Base-by-base conservation (phyloP, 768 basidiomycete genomes). In the Gymnopilus dilepis region DNA sequence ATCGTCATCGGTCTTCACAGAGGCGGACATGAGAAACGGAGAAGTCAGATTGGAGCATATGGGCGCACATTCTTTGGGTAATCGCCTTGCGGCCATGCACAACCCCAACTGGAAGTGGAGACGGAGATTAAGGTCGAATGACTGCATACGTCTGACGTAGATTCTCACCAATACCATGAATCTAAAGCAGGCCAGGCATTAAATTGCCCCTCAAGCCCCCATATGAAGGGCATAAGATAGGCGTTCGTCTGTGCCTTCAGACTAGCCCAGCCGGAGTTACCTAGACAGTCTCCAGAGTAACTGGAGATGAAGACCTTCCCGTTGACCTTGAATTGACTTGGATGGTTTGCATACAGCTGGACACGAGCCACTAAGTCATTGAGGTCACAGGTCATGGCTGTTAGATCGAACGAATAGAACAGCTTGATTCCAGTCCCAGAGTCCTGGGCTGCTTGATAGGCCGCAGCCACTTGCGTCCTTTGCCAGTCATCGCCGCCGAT, bases 201-300 rank as follows among this genome's bases (percentile, higher is more conserved):
- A 56, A 80, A 82, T 28, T 77, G 73, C 1, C 78, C 79, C 65
- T 83, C 81, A 45, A 84, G 68, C 68, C 84, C 76, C 80, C 82
- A 77, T 75, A 92, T 68, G 70, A 84, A 82, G 70, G 90, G 79
- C 84, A 84, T 78, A 33, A 81, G 45, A 67, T 79, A 83, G 11
- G 74, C 80, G 42, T 73, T 74, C 13, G 75, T 80, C 63, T 82
- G 79, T 76, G 66, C 78, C 80, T 84, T 79, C 62, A 84, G 71
- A 57, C 63, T 70, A 65, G 70, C 70, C 83, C 83, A 83, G 31
- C 81, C 82, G 2, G 61, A 73, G 55, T 80, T 77, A 3, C 88
- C 88, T 56, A 91, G 80, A 40, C 82, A 84, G 65, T 84, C 84
- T 40, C 85, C 89, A 53, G 78, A 75, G 67, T 84, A 91, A 21